Conservation (phyloP, 2,329 filamentous ascomycete genomes). For the Neonectria magnoliae region DNA sequence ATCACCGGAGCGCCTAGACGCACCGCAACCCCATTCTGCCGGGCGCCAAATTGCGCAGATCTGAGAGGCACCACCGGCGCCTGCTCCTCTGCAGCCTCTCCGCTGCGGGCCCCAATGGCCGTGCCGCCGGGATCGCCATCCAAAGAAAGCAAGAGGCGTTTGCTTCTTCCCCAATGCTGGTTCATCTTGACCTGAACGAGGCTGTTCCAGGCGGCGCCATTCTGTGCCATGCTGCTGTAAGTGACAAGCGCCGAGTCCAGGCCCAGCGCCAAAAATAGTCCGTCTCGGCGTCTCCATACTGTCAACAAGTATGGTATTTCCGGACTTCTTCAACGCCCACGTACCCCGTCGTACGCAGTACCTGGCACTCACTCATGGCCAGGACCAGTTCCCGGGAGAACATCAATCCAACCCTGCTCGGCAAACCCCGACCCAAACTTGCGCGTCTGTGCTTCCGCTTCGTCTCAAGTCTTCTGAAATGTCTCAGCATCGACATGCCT, state of each 20-base stretch:
- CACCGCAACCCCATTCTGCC: conserved; percentile 5
- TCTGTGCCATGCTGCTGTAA: neutral
- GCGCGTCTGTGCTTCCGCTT: conserved; percentile 21
- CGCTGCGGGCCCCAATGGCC: conserved; percentile 14
- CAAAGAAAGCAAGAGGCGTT: neutral
- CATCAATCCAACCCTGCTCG: neutral
- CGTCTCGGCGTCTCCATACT: neutral
- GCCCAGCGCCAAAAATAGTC: too few relatives aligned
- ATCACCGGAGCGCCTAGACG: conserved; percentile 4
- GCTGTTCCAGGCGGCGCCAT: neutral
- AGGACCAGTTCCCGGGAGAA: neutral
- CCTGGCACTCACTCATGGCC: neutral
- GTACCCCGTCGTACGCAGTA: neutral
- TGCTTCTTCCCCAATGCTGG: neutral
- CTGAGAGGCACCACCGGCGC: conserved; percentile 11
- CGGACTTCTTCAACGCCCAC: neutral
- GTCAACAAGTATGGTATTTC: neutral
- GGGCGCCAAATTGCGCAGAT: conserved; percentile 10
- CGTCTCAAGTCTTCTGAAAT: conserved; percentile 16
- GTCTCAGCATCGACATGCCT: conserved; percentile 10
- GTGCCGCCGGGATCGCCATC: neutral
- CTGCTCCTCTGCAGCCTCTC: conserved; percentile 2
- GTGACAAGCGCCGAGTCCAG: neutral
- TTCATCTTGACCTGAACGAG: neutral
- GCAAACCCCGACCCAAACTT: conserved; percentile 7